Percentiles rank a stretch among this genome's conserved stretches.
These are phyloP conservation scores for Thelonectria blattea DNA, from an alignment of 2,329 filamentous ascomycete species.

Conservation along the genomic window DNA sequence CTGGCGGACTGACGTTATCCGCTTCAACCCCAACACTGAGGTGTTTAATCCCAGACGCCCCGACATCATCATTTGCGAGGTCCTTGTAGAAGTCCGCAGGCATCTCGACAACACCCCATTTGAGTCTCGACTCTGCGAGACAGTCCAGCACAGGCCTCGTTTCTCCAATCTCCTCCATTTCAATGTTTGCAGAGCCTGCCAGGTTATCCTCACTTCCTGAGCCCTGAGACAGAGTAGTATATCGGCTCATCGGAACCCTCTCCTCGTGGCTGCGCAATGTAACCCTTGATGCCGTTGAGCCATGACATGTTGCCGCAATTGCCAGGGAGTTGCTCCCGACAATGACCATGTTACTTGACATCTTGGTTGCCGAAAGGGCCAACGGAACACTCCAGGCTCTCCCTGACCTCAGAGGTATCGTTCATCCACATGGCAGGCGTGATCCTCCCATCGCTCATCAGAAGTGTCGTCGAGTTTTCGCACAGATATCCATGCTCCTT, in stretches of 20 bases:
- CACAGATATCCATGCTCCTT: not conserved
- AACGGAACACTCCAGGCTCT: slow-evolving; percentile 1
- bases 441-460: not conserved
- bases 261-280: not conserved
- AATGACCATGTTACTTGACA: not conserved
- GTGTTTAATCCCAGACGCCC: slow-evolving; percentile 1
- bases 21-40: slow-evolving; percentile 1
- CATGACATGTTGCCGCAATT: slow-evolving; percentile 4
- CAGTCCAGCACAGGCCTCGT: not conserved
- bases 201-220: not conserved
- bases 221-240: not conserved
- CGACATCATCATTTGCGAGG: not conserved
- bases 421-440: not conserved
- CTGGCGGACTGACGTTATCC: not conserved
- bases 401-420: not conserved
- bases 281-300: not conserved
- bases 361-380: not conserved
- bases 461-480: not conserved
- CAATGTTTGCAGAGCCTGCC: not conserved
- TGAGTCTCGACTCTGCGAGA: not conserved
- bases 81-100: not conserved
- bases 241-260: not conserved
- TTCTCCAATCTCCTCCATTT: not conserved
- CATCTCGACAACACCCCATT: slow-evolving; percentile 4
- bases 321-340: slow-evolving; percentile 5